phyloP scores from a whole-genome alignment of 306 rosid species.

The Vigna reflexopilosa region DNA sequence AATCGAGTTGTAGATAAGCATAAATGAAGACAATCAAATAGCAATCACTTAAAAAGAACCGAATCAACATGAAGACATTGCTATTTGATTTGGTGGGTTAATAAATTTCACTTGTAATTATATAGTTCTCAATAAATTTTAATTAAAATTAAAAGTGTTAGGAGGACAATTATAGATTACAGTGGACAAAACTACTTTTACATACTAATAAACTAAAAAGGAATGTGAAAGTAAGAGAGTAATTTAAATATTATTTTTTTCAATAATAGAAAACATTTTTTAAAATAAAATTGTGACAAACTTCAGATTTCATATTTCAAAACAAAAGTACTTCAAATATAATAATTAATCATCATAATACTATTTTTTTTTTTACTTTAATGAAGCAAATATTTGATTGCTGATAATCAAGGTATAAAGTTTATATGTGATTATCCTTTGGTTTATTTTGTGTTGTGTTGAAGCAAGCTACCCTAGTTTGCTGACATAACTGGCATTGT shows the following conservation, averaged over 20 bases:
- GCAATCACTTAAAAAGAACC: too few relatives aligned
- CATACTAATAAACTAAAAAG: background rate
- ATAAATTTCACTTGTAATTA: too few relatives aligned
- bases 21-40: background rate
- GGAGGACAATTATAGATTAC: background rate
- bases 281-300: too few relatives aligned
- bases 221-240: background rate
- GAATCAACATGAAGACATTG: too few relatives aligned
- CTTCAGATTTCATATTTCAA: too few relatives aligned
- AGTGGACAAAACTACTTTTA: background rate
- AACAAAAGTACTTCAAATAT: too few relatives aligned
- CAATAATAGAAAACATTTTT: too few relatives aligned
- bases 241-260: too few relatives aligned
- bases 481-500: constrained; percentile 45
- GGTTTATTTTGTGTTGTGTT: constrained; percentile 20
- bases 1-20: constrained; percentile 5
- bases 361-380: background rate
- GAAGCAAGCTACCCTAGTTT: constrained; percentile 38
- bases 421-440: background rate
- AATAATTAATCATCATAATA: too few relatives aligned
- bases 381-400: background rate
- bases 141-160: too few relatives aligned
- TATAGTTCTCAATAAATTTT: too few relatives aligned
- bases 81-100: too few relatives aligned
- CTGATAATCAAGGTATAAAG: background rate